Percentiles rank a stretch among this genome's conserved stretches.
Conservation (phyloP, 331 rosid species). For the Quercus tomentella region DNA sequence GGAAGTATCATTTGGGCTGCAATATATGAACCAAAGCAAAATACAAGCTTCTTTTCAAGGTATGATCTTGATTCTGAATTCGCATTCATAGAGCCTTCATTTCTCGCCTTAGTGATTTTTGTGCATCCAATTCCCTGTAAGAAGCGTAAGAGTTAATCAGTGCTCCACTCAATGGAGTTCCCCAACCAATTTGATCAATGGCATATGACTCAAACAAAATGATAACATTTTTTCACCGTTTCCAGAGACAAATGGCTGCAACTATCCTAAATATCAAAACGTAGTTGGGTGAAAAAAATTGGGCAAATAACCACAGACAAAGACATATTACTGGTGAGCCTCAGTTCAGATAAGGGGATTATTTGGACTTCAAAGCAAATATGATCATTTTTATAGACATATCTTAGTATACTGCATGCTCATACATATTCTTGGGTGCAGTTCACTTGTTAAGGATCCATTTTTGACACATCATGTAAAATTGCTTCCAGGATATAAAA, state of each 20-base stretch:
- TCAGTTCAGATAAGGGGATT: not conserved
- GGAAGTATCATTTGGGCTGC: constrained; percentile 94
- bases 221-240: not conserved
- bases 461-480: not conserved
- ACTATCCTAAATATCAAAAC: not conserved
- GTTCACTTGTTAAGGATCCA: not conserved
- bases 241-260: not conserved
- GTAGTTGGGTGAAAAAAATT: not conserved
- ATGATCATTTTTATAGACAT: not conserved
- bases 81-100: constrained; percentile 59
- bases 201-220: not conserved
- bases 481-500: not conserved
- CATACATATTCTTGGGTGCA: not conserved
- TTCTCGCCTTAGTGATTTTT: constrained; percentile 73
- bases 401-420: not conserved
- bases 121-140: constrained; percentile 95
- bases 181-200: not conserved
- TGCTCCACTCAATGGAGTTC: constrained; percentile 11
- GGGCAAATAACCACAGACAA: not conserved
- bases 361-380: not conserved
- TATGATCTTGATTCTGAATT: constrained; percentile 90
- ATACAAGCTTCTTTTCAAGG: constrained; percentile 92
- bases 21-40: constrained; percentile 90
- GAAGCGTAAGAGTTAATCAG: constrained; percentile 20
- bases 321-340: not conserved